Percentiles rank a stretch among this genome's conserved stretches.
These are phyloP conservation scores for Penicillium rolfsii DNA, from an alignment of 2,329 filamentous ascomycete genomes.

Conservation along the genomic window DNA sequence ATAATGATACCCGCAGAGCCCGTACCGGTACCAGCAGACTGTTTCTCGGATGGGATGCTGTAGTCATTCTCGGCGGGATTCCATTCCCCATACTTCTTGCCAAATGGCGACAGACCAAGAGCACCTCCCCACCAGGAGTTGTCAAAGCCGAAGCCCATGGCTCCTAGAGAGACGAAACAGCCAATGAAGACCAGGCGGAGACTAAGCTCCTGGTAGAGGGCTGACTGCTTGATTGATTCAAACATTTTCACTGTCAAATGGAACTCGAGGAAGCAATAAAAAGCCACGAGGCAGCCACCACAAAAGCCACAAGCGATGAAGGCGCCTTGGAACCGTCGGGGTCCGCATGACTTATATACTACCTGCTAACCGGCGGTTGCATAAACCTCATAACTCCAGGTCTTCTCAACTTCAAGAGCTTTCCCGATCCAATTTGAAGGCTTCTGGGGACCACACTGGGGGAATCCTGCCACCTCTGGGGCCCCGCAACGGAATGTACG, in stretches of 20 bases:
- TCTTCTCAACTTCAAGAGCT: not conserved
- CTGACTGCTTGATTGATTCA: not conserved
- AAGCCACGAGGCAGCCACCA: not conserved
- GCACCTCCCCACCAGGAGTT: constrained; percentile 24
- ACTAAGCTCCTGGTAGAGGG: not conserved
- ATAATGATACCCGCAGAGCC: not conserved
- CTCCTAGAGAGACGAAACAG: not conserved
- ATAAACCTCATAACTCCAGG: not conserved
- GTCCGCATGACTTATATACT: not conserved
- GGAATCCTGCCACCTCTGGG: not conserved
- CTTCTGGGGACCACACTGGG: not conserved
- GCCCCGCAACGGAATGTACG: not conserved
- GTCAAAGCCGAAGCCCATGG: constrained; percentile 21
- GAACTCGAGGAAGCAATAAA: not conserved
- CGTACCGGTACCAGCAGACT: constrained; percentile 4
- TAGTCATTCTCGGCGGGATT: constrained; percentile 8
- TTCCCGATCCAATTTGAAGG: not conserved
- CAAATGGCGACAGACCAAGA: constrained; percentile 15
- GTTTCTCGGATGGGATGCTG: constrained; percentile 10
- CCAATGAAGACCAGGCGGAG: constrained; percentile 18
- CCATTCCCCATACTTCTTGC: constrained; percentile 11
- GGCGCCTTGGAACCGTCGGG: not conserved
- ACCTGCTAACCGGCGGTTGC: not conserved
- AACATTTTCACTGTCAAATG: not conserved
- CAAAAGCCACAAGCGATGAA: not conserved